Conservation (phyloP, 2,329 filamentous ascomycete genomes). For the Phialocephala sp. region DNA sequence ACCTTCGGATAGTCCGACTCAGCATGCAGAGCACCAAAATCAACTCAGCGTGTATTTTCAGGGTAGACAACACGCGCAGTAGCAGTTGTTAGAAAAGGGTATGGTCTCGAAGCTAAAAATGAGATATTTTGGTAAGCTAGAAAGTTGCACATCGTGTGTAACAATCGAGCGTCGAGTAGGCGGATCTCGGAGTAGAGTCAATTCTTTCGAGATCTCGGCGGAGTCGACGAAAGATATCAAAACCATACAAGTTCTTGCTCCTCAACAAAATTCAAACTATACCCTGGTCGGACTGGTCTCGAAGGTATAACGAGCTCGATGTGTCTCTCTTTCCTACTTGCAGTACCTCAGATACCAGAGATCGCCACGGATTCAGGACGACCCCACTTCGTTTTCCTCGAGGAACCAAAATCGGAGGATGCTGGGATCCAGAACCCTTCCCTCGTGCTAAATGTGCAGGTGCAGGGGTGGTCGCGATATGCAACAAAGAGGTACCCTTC, state of each 20-base stretch:
- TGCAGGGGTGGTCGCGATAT: background rate
- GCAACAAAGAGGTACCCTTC: background rate
- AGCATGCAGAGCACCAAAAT: no score
- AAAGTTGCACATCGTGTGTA: slow-evolving; percentile 8
- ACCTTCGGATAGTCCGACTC: no score
- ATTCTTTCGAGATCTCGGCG: background rate
- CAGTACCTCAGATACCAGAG: background rate
- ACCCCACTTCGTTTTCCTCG: background rate
- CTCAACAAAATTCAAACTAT: background rate
- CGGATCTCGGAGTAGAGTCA: background rate
- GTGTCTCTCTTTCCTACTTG: background rate
- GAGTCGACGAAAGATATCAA: background rate
- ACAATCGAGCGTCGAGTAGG: background rate
- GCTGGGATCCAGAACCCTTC: background rate
- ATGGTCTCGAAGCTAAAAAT: background rate
- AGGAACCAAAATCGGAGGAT: background rate
- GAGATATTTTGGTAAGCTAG: background rate
- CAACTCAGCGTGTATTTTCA: no score
- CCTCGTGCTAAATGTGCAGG: background rate
- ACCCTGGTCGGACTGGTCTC: background rate
- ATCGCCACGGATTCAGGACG: background rate
- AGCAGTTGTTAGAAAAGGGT: no score
- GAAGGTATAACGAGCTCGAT: background rate
- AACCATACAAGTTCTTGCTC: background rate
- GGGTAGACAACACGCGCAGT: no score